Conservation (phyloP, 1,284 basidiomycete species). For the Takashimella koratensis region DNA sequence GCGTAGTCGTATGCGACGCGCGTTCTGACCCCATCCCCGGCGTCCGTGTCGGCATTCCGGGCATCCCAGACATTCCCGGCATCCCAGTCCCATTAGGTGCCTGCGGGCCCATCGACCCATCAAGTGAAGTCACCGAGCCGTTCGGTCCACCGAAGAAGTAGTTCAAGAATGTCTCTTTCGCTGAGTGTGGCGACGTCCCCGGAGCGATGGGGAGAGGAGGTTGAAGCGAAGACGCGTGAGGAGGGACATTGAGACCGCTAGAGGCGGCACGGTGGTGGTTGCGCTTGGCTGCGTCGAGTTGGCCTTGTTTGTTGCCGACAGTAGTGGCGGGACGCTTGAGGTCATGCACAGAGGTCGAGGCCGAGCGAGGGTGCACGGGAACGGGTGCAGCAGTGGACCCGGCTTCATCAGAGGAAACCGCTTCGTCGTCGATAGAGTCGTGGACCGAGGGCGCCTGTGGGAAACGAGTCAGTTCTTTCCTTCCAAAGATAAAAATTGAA, state of each 20-base stretch:
- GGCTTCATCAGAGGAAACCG: constrained; percentile 40
- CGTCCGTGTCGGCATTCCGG: too few species aligned
- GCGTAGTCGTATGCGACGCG: not conserved
- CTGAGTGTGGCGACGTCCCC: constrained; percentile 49
- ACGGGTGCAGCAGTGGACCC: constrained; percentile 16
- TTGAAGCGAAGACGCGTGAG: constrained; percentile 24
- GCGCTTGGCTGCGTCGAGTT: constrained; percentile 21
- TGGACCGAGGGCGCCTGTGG: constrained; percentile 27
- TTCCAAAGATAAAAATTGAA: not conserved
- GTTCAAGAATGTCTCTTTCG: constrained; percentile 85
- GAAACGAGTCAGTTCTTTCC: constrained; percentile 7
- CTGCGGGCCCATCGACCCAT: constrained; percentile 4
- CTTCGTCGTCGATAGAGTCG: constrained; percentile 32
- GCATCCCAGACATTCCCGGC: not conserved
- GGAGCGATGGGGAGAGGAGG: constrained; percentile 53
- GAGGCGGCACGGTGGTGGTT: constrained; percentile 14
- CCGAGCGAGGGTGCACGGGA: constrained; percentile 60
- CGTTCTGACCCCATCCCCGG: constrained; percentile 2
- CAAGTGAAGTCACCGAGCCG: constrained; percentile 7
- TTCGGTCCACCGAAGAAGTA: constrained; percentile 84
- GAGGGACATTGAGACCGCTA: constrained; percentile 4
- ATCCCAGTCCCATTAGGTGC: constrained; percentile 5
- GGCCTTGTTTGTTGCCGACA: constrained; percentile 5
- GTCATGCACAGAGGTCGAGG: constrained; percentile 75
- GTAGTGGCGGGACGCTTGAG: constrained; percentile 47